Base-by-base conservation (phyloP, 2,329 filamentous ascomycete species). In the Capronia americana region DNA sequence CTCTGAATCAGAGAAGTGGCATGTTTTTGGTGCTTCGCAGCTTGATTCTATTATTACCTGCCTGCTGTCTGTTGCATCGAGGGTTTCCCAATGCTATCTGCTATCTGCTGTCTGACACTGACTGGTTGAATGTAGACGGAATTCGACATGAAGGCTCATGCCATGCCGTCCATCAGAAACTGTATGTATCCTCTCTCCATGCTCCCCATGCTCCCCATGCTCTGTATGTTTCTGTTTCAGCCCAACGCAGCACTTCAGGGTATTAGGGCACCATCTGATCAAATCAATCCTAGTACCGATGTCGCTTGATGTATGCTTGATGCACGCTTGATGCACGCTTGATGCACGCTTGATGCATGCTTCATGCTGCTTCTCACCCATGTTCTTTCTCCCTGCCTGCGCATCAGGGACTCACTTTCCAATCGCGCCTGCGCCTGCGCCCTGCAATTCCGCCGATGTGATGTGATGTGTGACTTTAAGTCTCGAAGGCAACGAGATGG, bases 401-500 rank as follows among this genome's bases (percentile, higher is more conserved):
- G n/a, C 10, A 12, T 34, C 32, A 34, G 32, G 10, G 10, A 34
- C 11, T 12, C 11, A 0, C 8, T 34, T 34, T 12, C 32, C 32
- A 12, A 34, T 34, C 32, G n/a, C 12, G 0, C 32, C 32, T 34
- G 32, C 38, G 12, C 34, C 34, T 10, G 11, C 10, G 32, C 7
- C 12, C 34, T 38, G 14, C 34, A 4, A 38, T 38, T 14, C 14
- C 0, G 3, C 38, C 12, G 17, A 17, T n/a, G 12, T 4, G 14
- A 12, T 38, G 34, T 14, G 11, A 4, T 17, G 38, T 41, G 8
- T 44, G 38, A n/a, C 17, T 17, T 17, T 44, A n/a, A n/a, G 48
- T 26, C 48, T 90, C 34, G 28, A 65, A 51, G 53, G 61, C 54
- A 5, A n/a, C 20, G 48, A 53, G 48, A 26, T 12, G 57, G 34